These are phyloP conservation scores for Lipomyces kockii DNA, from an alignment of 805 yeast species.

Conservation along the genomic window DNA sequence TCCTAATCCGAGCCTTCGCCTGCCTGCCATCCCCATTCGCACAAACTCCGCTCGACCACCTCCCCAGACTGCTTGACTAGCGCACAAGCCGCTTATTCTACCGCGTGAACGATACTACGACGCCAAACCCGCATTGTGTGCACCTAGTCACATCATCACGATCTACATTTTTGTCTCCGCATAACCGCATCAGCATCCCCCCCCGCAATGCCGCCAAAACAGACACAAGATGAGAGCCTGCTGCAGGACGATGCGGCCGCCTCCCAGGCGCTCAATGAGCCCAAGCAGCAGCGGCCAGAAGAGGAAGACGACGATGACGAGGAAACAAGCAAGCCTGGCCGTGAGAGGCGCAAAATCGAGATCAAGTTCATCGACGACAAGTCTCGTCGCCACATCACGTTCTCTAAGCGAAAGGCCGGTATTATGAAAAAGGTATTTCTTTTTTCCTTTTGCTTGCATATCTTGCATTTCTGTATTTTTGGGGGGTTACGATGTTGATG, in stretches of 20 bases:
- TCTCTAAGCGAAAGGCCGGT: constrained; percentile 97
- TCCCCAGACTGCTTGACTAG: background rate
- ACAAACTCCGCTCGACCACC: background rate
- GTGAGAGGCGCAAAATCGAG: constrained; percentile 88
- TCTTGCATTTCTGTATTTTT: constrained; percentile 1
- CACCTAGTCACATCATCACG: background rate
- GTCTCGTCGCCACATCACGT: constrained; percentile 96
- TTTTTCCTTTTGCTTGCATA: constrained; percentile 5
- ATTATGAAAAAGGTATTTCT: constrained; percentile 83
- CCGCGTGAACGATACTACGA: background rate
- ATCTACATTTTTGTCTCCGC: background rate
- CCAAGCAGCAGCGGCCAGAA: constrained; percentile 37
- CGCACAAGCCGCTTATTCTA: background rate
- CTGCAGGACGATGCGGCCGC: constrained; percentile 26
- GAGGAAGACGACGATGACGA: constrained; percentile 58
- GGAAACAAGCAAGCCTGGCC: constrained; percentile 47
- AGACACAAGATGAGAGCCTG: constrained; percentile 19
- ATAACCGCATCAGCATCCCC: background rate
- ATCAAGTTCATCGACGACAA: constrained; percentile 97
- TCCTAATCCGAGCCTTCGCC: constrained; percentile 16
- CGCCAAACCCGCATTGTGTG: background rate
- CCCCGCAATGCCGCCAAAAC: background rate
- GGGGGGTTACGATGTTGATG: background rate
- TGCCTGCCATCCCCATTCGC: constrained; percentile 4
- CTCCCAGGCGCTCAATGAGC: constrained; percentile 12